A percentile compares a stretch with the other conserved stretches of the same genome.
These are phyloP conservation scores for Cyberlindnera subsufficiens DNA, from an alignment of 805 yeast species.

Conservation along the genomic window DNA sequence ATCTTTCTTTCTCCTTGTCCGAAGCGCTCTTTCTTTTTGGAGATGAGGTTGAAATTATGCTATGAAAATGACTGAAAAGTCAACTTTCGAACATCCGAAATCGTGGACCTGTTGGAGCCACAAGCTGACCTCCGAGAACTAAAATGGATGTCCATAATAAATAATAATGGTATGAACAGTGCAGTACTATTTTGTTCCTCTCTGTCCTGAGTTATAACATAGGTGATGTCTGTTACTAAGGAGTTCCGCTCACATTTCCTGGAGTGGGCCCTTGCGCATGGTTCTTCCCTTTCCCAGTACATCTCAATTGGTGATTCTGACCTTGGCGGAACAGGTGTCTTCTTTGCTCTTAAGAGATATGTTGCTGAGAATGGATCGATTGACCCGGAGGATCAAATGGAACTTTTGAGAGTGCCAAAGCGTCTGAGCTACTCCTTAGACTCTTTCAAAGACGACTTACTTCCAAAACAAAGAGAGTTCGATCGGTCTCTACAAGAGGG, in stretches of 20 bases:
- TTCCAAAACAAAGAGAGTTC: constrained; percentile 12
- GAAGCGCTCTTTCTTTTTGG: neutral
- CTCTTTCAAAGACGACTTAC: constrained; percentile 17
- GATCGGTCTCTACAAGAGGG: constrained; percentile 8
- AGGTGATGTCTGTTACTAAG: constrained; percentile 3
- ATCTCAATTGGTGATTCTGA: constrained; percentile 19
- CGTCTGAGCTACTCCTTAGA: constrained; percentile 28
- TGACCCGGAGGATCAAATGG: constrained; percentile 16
- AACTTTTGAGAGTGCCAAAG: constrained; percentile 34
- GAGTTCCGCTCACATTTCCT: constrained; percentile 10
- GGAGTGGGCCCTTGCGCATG: constrained; percentile 10
- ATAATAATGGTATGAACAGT: too few species aligned
- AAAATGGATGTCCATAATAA: too few species aligned
- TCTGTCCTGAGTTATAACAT: too few species aligned
- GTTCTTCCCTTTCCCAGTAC: constrained; percentile 6
- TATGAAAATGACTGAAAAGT: too few species aligned
- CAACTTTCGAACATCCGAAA: too few species aligned
- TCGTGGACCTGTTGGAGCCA: too few species aligned
- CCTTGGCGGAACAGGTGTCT: constrained; percentile 33
- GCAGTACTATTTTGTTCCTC: too few species aligned
- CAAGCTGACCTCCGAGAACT: too few species aligned
- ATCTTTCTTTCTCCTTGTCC: neutral
- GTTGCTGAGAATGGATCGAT: constrained; percentile 1
- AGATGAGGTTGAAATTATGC: neutral
- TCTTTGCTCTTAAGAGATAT: constrained; percentile 13